Percentiles rank a stretch among this genome's conserved stretches.
Conservation (phyloP, 225 moss, liverwort and hornwort species). For the Takakia lepidozioides region DNA sequence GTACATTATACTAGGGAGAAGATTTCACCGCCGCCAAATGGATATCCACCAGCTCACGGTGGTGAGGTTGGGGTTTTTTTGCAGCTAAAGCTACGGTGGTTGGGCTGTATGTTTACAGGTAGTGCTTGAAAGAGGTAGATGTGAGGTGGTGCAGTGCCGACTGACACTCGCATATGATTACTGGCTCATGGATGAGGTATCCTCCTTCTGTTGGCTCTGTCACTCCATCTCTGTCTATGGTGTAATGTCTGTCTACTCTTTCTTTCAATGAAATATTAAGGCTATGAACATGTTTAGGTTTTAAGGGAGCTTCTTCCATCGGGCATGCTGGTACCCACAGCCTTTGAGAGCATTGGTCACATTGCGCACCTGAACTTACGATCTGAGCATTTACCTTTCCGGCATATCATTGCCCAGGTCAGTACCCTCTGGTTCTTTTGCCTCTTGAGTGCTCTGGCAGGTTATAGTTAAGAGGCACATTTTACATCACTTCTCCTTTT, state of each 20-base stretch:
- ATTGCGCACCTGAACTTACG: slow-evolving; percentile 78
- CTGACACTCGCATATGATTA: slow-evolving; percentile 76
- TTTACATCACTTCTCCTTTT: no score
- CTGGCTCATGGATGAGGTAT: slow-evolving; percentile 87
- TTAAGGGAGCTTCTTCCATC: slow-evolving; percentile 59
- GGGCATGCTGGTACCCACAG: slow-evolving; percentile 48
- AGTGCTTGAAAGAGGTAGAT: slow-evolving; percentile 21
- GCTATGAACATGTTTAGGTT: no score
- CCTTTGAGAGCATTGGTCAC: slow-evolving; percentile 71
- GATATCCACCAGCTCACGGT: no score
- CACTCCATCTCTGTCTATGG: background rate
- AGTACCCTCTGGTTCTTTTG: background rate
- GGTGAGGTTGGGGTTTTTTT: no score
- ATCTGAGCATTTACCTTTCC: slow-evolving; percentile 60
- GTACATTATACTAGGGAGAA: no score
- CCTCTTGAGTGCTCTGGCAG: background rate
- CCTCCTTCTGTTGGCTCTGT: background rate
- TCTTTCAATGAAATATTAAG: no score
- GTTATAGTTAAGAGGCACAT: no score
- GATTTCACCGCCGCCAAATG: no score
- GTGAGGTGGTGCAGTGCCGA: slow-evolving; percentile 62
- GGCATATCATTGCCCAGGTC: slow-evolving; percentile 86
- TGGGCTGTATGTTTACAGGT: slow-evolving; percentile 16
- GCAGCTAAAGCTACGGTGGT: no score
- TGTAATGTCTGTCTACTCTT: background rate